Evolutionary conservation across 2,329 filamentous ascomycete genomes (phyloP), one percentile per base, ranked within the genome.

Genomic region (Immersiporthe knoxdaviesiana): DNA sequence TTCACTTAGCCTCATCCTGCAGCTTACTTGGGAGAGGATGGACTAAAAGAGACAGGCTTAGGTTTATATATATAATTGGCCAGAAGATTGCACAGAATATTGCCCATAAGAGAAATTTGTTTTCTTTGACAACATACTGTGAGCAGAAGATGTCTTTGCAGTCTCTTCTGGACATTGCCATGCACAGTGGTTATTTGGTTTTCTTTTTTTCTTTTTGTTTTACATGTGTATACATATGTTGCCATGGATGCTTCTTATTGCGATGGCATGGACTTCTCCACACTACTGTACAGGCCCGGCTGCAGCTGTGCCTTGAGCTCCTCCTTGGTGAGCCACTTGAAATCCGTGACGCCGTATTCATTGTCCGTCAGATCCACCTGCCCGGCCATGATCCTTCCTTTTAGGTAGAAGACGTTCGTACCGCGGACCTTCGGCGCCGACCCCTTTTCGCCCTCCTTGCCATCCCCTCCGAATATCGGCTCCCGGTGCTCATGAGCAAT

Each of bases 371-470:
- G 80, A 79, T 97, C 88, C 39, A 91, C 93, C 82, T 98, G 96
- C n/a, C 96, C 96, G 44, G 94, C 93, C 92, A 98, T 93, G 79
- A 99, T 98, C 72, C 96, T 89, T 64, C 90, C 92, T 85, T 98
- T 98, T 84, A 98, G 88, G 86, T 97, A 97, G 81, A 99, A 99
- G 2, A 90, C 90, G 86, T 97, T 97, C 76, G 91, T 87, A 66
- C 92, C 93, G 59, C 58, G 63, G 30, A 44, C 44, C 60, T 65
- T 69, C 41, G 69, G 50, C 35, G 24, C 35, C 68, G 85, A 81
- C 73, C 78, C 74, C 69, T 79, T 76, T 60, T 84, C 75, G 2
- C 70, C 30, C 41, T 78, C 76, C 60, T 79, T 78, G 76, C 85
- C 81, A 74, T 80, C 77, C 74, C 79, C 77, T 74, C 79, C 78